Evolutionary conservation across 2,329 filamentous ascomycete genomes (phyloP).

Genomic region (Emmonsia crescens): DNA sequence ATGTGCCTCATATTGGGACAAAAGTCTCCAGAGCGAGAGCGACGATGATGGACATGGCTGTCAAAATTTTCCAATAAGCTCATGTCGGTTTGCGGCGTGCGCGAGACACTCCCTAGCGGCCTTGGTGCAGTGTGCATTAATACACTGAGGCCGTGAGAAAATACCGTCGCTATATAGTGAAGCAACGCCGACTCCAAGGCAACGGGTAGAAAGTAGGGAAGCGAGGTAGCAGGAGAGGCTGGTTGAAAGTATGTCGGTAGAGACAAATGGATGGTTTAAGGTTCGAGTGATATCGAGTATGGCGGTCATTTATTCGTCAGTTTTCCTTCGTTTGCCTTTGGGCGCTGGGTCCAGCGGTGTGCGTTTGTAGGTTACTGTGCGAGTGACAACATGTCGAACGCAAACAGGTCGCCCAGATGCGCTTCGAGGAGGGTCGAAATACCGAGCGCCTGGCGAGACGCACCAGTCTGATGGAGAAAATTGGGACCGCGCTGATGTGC

Average conservation of each 20-base stretch:
- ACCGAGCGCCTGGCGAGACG: conserved; percentile 54
- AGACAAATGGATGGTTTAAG: neutral
- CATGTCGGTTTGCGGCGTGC: neutral
- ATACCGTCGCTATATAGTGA: neutral
- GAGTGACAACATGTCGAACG: conserved; percentile 84
- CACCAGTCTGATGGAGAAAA: conserved; percentile 71
- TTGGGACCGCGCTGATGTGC: conserved; percentile 56
- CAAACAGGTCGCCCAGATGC: conserved; percentile 54
- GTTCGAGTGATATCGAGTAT: neutral
- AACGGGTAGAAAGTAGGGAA: neutral
- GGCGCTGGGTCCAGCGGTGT: conserved; percentile 72
- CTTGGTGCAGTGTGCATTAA: neutral
- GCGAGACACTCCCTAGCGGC: neutral
- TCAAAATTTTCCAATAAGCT: neutral
- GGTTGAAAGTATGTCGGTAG: neutral
- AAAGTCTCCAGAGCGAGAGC: neutral
- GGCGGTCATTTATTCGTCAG: conserved; percentile 19
- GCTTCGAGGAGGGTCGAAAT: conserved; percentile 49
- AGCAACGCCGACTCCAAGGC: neutral
- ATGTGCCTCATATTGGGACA: neutral
- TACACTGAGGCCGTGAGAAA: neutral
- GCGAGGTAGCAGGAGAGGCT: neutral
- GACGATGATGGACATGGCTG: neutral
- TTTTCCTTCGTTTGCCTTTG: conserved; percentile 82
- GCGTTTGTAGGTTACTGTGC: conserved; percentile 69